Evolutionary conservation across 2,329 filamentous ascomycete genomes (phyloP).

Genomic region (Kalaharituber pfeilii): DNA sequence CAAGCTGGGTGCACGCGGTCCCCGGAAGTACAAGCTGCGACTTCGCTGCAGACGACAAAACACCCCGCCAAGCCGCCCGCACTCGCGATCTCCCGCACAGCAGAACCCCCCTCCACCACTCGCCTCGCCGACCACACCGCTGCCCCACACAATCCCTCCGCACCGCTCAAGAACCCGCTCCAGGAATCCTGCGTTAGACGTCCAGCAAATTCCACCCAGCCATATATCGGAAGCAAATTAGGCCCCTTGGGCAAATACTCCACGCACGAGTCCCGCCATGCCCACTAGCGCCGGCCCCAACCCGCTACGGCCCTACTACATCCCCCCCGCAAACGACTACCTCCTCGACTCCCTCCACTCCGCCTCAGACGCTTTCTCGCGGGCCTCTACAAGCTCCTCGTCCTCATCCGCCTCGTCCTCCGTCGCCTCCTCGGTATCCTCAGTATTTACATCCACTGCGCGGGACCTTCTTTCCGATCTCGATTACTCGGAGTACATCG

Average conservation of each 20-base stretch:
- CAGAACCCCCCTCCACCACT: not conserved
- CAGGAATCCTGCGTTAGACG: too few species aligned
- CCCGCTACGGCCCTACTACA: slow-evolving; percentile 53
- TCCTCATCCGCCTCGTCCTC: slow-evolving; percentile 26
- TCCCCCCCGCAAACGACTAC: slow-evolving; percentile 41
- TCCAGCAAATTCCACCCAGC: too few species aligned
- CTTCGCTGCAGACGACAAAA: too few species aligned
- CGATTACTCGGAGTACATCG: slow-evolving; percentile 74
- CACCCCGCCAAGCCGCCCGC: too few species aligned
- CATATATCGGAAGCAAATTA: too few species aligned
- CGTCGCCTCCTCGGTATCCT: slow-evolving; percentile 18
- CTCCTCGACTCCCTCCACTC: slow-evolving; percentile 27
- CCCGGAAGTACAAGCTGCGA: too few species aligned
- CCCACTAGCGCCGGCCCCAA: slow-evolving; percentile 30
- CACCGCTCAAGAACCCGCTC: not conserved
- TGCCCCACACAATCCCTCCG: not conserved
- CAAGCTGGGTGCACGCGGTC: too few species aligned
- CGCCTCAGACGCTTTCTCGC: slow-evolving; percentile 30
- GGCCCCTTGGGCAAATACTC: too few species aligned
- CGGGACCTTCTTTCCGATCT: slow-evolving; percentile 68
- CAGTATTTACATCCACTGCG: slow-evolving; percentile 39
- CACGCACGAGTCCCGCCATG: slow-evolving; percentile 32
- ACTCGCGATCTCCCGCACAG: not conserved
- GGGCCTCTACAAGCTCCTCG: slow-evolving; percentile 28
- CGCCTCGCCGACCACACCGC: not conserved